These are phyloP conservation scores for Kentomonas sorsogonicus DNA, from an alignment of 208 protist genomes.

Conservation along the genomic window DNA sequence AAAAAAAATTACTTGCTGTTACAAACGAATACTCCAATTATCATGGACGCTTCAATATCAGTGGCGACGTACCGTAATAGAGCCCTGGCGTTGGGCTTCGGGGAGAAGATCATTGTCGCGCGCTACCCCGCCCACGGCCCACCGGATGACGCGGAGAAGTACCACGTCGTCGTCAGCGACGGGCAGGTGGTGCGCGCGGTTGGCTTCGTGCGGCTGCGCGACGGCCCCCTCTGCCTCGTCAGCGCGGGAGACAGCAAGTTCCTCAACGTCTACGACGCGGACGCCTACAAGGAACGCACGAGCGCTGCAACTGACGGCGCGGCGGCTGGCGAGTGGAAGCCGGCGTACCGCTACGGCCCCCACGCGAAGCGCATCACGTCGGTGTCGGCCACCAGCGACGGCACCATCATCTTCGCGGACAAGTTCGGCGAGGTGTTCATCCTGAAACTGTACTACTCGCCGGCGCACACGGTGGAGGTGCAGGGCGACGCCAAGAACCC, in stretches of 20 bases:
- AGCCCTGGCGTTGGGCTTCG: slow-evolving; percentile 49
- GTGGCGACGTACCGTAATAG: slow-evolving; percentile 35
- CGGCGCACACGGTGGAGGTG: slow-evolving; percentile 42
- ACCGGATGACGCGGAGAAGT: slow-evolving; percentile 21
- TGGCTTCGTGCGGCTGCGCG: slow-evolving; percentile 48
- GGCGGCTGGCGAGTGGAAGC: slow-evolving; percentile 23
- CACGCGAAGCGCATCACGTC: slow-evolving; percentile 82
- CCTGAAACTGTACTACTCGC: slow-evolving; percentile 46
- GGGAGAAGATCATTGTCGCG: slow-evolving; percentile 47
- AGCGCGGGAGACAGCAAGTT: slow-evolving; percentile 68
- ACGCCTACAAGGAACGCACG: slow-evolving; percentile 25
- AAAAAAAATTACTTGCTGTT: too few species aligned
- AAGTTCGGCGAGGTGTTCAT: slow-evolving; percentile 88
- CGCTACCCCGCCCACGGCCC: slow-evolving; percentile 29
- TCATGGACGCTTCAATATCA: too few species aligned
- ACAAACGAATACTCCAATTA: too few species aligned
- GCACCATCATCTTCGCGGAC: slow-evolving; percentile 78
- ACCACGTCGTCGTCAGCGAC: slow-evolving; percentile 59
- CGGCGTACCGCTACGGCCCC: slow-evolving; percentile 62
- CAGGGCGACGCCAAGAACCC: slow-evolving; percentile 31
- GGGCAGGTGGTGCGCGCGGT: slow-evolving; percentile 65
- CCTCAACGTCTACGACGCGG: slow-evolving; percentile 74
- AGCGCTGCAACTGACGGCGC: too few species aligned
- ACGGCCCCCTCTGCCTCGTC: slow-evolving; percentile 63
- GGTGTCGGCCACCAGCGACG: slow-evolving; percentile 40